Evolutionary conservation across 1,284 basidiomycete genomes (phyloP), one percentile per base, ranked within the genome.

Genomic region (Apiotrichum laibachii): DNA sequence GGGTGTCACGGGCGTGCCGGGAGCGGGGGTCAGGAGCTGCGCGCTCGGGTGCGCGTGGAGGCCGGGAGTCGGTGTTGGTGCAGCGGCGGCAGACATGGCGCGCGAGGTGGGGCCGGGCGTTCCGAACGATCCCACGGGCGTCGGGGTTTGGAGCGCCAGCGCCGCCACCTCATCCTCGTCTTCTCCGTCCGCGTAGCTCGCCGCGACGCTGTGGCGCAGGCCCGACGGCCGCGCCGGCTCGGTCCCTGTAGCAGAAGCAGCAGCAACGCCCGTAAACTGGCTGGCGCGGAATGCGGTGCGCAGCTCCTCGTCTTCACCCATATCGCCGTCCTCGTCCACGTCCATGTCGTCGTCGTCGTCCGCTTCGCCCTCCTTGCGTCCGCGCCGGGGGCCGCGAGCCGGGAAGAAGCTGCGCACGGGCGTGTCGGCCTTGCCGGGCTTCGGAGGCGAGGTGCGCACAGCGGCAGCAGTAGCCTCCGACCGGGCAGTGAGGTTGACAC

Each of bases 401-500:
- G 61, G 61, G 46, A 62, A 62, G 56, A 62, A 59, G 42, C 57
- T 57, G 34, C 57, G 56, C 35, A 50, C 37, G 8, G n/a, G 21
- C 18, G n/a, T 45, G 10, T 37, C 42, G 21, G 44, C 49, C 13
- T 16, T 13, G 18, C 26, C 26, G 7, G 26, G 26, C 26, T 52
- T 54, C 5, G 47, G 19, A 19, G 18, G 11, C 31, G n/a, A 15
- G 40, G 40, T 18, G 19, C 42, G 46, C 21, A 31, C 22, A 1
- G 33, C 35, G 19, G 43, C 7, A 5, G 31, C 13, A 26, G 37
- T 12, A 4, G 37, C 37, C 40, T 44, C 35, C 4, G 26, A 44
- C 13, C 57, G 61, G 18, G 57, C 53, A 18, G 59, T 40, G n/a
- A 75, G 65, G 10, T 54, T 64, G 34, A 73, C 55, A 16, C 63